phyloP scores from a whole-genome alignment of 768 basidiomycete genomes.

The Omphalotus guepiniiformis region DNA sequence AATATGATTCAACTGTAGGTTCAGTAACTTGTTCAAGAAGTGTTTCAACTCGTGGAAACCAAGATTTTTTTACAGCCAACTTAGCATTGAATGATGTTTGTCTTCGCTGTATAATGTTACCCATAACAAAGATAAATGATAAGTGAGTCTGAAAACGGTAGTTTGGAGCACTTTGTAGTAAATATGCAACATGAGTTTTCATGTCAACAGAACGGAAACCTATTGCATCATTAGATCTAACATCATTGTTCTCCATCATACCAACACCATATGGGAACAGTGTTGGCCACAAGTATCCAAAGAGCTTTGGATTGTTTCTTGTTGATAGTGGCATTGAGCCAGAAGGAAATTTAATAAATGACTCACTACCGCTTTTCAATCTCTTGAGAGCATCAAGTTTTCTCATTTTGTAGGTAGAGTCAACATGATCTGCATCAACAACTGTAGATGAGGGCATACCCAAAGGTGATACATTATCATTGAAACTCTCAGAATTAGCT shows the following conservation, averaged over 20 bases:
- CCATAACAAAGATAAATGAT: conserved; percentile 14
- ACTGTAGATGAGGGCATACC: conserved; percentile 11
- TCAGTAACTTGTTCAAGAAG: conserved; percentile 9
- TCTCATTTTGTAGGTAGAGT: conserved; percentile 12
- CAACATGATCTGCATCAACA: conserved; percentile 13
- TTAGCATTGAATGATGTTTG: conserved; percentile 10
- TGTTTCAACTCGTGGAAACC: conserved; percentile 11
- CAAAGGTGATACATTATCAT: not conserved
- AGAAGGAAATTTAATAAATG: conserved; percentile 16
- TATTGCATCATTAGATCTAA: not conserved
- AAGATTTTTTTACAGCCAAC: conserved; percentile 10
- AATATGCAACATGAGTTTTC: conserved; percentile 10
- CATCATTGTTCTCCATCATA: conserved; percentile 13
- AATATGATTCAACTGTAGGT: conserved; percentile 4
- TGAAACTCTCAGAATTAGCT: conserved; percentile 13
- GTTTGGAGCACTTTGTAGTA: conserved; percentile 8
- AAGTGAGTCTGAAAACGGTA: conserved; percentile 13
- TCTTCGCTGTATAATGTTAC: conserved; percentile 12
- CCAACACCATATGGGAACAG: conserved; percentile 20
- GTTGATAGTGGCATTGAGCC: conserved; percentile 12
- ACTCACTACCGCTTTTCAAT: conserved; percentile 3
- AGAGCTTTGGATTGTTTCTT: conserved; percentile 14
- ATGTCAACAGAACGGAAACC: conserved; percentile 11
- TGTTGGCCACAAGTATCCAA: conserved; percentile 16
- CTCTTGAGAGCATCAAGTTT: conserved; percentile 10